Base-by-base conservation (phyloP, 2,329 filamentous ascomycete species). In the Fusarium sp. region DNA sequence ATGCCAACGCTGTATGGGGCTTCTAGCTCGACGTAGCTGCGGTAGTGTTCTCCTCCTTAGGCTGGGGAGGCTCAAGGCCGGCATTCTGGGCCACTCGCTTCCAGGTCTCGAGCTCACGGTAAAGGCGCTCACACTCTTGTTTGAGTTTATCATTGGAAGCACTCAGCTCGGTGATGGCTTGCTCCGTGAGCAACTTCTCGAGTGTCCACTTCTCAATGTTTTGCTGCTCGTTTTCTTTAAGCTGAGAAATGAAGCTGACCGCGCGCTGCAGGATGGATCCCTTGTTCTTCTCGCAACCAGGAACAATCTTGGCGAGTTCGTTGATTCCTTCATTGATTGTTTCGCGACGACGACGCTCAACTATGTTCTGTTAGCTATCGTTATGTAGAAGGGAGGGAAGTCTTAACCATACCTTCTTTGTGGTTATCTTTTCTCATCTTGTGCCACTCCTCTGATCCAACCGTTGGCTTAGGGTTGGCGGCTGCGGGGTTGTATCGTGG, bases 301-400 rank as follows among this genome's bases (percentile, higher is more conserved):
- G 96, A 1, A 99, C 96, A 71, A 99, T 97, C 83, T 98, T 98
- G 72, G 95, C 93, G 31, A 99, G 88, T 80, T 98, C 96, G 76
- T 98, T 98, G 74, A 99, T 99, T 50, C 96, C 96, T 81, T 99
- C 96, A 72, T 99, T 99, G 79, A 99, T 99, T 0, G 96, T 98
- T 81, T 99, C 96, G 68, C 96, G 93, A 44, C 96, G 94, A 62
- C 96, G 93, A 64, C 96, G 94, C 82, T 99, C 96, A 66, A 99
- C 96, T 98, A 56, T 15, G 45, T 9, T 26, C 47, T 63, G 72
- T 80, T 75, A 77, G 73, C 65, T 15, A 22, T 22, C 26, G 47
- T 21, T 6, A 17, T 31, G 15, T n/a, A 13, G 6, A 34, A 13
- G 19, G 3, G 4, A 26, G 21, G 3, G 8, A n/a, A 36, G 7